Evolutionary conservation across 1,139 yeast genomes (phyloP).

Genomic region (Blastobotrys buckinghamii): DNA sequence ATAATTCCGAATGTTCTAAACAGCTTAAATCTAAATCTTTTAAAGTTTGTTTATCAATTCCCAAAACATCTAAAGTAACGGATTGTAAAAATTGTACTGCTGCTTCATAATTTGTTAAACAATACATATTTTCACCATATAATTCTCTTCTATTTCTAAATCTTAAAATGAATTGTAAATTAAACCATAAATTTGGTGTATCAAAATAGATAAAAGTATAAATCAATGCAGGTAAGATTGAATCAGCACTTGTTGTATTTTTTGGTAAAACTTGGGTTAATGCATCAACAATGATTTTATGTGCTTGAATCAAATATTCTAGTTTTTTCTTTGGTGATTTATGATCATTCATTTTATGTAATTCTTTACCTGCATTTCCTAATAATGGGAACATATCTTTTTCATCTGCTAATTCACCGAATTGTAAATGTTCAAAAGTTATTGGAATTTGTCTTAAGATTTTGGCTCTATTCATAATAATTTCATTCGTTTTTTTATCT

Average conservation of each 20-base stretch:
- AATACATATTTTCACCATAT: slow-evolving; percentile 50
- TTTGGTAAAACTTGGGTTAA: slow-evolving; percentile 24
- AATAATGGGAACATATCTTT: slow-evolving; percentile 16
- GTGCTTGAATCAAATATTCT: slow-evolving; percentile 36
- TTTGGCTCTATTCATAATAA: slow-evolving; percentile 26
- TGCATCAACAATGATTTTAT: slow-evolving; percentile 35
- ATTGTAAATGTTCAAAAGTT: slow-evolving; percentile 27
- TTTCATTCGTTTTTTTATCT: slow-evolving; percentile 26
- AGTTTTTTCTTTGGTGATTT: slow-evolving; percentile 40
- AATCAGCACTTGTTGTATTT: slow-evolving; percentile 39
- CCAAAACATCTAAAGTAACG: slow-evolving; percentile 40
- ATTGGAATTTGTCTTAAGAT: slow-evolving; percentile 25
- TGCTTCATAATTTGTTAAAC: slow-evolving; percentile 61
- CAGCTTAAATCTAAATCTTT: slow-evolving; percentile 14
- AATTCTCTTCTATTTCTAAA: slow-evolving; percentile 46
- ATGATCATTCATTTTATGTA: slow-evolving; percentile 23
- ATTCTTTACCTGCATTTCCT: slow-evolving; percentile 24
- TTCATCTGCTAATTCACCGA: slow-evolving; percentile 16
- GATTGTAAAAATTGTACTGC: slow-evolving; percentile 50
- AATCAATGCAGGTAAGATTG: slow-evolving; percentile 51
- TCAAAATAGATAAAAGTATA: slow-evolving; percentile 43
- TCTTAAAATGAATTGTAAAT: slow-evolving; percentile 48
- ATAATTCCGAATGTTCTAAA: slow-evolving; percentile 4
- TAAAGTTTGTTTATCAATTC: slow-evolving; percentile 17
- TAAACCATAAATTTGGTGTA: slow-evolving; percentile 43